phyloP scores from a whole-genome alignment of 2,329 filamentous ascomycete genomes.

The Colletotrichum sublineola region DNA sequence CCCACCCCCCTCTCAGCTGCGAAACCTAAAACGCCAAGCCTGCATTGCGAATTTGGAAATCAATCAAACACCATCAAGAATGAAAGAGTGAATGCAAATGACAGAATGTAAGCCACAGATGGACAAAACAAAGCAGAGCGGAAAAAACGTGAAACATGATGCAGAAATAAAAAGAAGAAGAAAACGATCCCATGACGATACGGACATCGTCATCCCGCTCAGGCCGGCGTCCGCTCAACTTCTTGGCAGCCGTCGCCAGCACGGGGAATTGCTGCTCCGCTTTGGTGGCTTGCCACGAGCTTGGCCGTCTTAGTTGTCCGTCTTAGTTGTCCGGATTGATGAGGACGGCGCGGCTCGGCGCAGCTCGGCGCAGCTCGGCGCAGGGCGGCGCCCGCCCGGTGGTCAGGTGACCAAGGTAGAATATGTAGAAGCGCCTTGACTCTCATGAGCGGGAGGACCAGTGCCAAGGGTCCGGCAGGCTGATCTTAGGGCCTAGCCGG shows the following conservation, averaged over 20 bases:
- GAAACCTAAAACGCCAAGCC: conserved; percentile 40
- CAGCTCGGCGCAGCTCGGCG: conserved; percentile 22
- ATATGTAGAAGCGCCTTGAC: conserved; percentile 23
- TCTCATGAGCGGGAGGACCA: conserved; percentile 31
- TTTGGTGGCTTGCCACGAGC: conserved; percentile 16
- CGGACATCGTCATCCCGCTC: conserved; percentile 25
- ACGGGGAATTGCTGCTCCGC: conserved; percentile 15
- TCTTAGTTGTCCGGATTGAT: conserved; percentile 4
- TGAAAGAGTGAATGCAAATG: conserved; percentile 1
- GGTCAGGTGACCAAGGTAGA: conserved; percentile 20
- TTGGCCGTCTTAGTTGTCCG: conserved; percentile 10
- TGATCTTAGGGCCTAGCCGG: not conserved
- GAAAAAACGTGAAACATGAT: not conserved
- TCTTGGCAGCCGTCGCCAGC: conserved; percentile 20
- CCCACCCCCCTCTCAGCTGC: conserved; percentile 19
- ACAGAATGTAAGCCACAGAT: not conserved
- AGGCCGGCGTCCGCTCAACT: conserved; percentile 24
- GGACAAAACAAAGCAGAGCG: not conserved
- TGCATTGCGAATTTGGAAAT: conserved; percentile 22
- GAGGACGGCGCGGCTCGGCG: conserved; percentile 22
- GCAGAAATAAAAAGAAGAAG: conserved; percentile 5
- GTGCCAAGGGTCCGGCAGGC: conserved; percentile 11
- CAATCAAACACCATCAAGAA: conserved; percentile 9
- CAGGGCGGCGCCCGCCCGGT: conserved; percentile 22
- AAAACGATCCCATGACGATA: conserved; percentile 9